A percentile compares a stretch with the other conserved stretches of the same genome.
Evolutionary conservation across 2,329 filamentous ascomycete genomes (phyloP).

Genomic region (Talaromyces rugulosus): DNA sequence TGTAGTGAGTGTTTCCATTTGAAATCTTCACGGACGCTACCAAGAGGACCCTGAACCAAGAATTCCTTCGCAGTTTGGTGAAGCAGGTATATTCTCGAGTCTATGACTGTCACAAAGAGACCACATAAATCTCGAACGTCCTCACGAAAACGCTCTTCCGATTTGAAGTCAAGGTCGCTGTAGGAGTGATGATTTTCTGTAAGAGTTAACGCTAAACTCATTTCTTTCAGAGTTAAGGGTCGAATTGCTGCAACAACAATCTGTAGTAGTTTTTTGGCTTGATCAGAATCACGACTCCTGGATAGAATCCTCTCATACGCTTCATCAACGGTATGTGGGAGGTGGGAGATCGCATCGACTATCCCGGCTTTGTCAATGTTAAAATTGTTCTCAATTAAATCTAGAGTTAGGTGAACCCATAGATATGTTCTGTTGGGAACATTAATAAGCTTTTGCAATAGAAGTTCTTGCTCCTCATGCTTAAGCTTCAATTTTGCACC

Average conservation of each 20-base stretch:
- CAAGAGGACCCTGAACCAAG: constrained; percentile 15
- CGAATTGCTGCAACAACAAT: constrained; percentile 29
- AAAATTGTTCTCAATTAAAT: constrained; percentile 22
- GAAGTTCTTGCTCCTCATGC: too few relatives aligned
- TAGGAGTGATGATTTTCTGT: constrained; percentile 6
- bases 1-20: background rate
- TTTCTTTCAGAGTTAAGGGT: constrained; percentile 29
- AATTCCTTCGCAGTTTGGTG: constrained; percentile 39
- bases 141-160: constrained; percentile 13
- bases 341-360: background rate
- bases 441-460: constrained; percentile 19
- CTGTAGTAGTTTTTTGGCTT: constrained; percentile 28
- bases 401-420: constrained; percentile 32
- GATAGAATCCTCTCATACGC: constrained; percentile 32
- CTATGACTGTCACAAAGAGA: constrained; percentile 29
- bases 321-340: constrained; percentile 19
- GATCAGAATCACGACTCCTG: constrained; percentile 20
- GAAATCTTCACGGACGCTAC: background rate
- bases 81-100: constrained; percentile 31
- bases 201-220: constrained; percentile 23
- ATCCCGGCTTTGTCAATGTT: background rate
- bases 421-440: constrained; percentile 33
- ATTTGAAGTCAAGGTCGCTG: constrained; percentile 3
- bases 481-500: too few relatives aligned
- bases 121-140: constrained; percentile 29